These are phyloP conservation scores for Amyloporia xantha DNA, from an alignment of 768 basidiomycete genomes.

Conservation along the genomic window DNA sequence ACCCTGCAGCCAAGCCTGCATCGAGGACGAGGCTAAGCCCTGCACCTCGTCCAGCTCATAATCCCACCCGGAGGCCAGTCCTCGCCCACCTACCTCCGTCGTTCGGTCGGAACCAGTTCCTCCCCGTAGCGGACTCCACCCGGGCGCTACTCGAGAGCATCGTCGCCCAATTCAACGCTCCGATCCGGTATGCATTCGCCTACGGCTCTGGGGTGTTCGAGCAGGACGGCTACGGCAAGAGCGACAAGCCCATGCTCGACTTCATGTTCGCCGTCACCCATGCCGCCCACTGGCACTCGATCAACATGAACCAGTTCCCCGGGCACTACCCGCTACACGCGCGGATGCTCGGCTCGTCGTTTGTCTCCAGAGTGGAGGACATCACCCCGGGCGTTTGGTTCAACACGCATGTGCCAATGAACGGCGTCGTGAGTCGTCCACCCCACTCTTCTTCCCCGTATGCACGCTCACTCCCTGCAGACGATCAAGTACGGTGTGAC, in stretches of 20 bases:
- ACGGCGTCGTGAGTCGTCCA: conserved; percentile 66
- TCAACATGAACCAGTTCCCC: conserved; percentile 90
- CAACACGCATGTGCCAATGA: conserved; percentile 81
- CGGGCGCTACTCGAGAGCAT: conserved; percentile 76
- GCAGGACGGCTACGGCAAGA: conserved; percentile 68
- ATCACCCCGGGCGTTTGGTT: conserved; percentile 91
- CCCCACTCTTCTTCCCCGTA: too few relatives aligned
- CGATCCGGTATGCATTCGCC: conserved; percentile 94
- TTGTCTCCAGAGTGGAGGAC: conserved; percentile 74
- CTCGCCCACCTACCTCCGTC: conserved; percentile 57
- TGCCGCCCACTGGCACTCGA: conserved; percentile 87
- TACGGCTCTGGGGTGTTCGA: conserved; percentile 96
- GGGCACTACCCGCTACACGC: conserved; percentile 87
- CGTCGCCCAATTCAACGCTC: conserved; percentile 76
- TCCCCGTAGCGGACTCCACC: conserved; percentile 73
- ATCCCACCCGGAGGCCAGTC: conserved; percentile 21
- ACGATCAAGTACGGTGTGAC: conserved; percentile 97
- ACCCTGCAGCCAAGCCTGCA: conserved; percentile 25
- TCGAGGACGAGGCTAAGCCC: conserved; percentile 34
- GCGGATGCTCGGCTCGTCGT: conserved; percentile 75
- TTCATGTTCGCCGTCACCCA: conserved; percentile 96
- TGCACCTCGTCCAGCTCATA: conserved; percentile 31
- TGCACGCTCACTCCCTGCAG: conserved; percentile 34
- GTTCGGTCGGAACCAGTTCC: conserved; percentile 78
- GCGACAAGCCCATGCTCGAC: conserved; percentile 77